Conservation (phyloP, 2,329 filamentous ascomycete species). For the Penicillium sp. region DNA sequence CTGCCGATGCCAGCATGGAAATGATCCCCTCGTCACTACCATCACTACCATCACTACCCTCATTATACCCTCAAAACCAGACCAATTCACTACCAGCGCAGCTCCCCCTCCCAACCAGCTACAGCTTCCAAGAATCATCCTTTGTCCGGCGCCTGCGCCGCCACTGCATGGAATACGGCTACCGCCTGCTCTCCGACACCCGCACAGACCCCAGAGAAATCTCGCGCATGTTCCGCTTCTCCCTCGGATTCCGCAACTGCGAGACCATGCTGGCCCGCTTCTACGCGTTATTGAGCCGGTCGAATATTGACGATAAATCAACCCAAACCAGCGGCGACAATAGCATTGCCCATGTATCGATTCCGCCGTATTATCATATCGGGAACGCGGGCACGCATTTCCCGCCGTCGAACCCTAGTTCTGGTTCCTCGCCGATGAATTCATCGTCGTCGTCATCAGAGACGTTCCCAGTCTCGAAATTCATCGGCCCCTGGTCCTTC, state of each 20-base stretch:
- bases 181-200: conserved; percentile 50
- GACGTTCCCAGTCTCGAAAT: conserved; percentile 17
- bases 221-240: conserved; percentile 64
- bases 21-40: background rate
- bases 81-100: conserved; percentile 20
- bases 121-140: conserved; percentile 60
- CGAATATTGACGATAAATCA: conserved; percentile 34
- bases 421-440: too few species aligned
- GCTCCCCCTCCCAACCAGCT: conserved; percentile 45
- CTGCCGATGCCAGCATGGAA: background rate
- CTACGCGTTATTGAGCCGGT: conserved; percentile 32
- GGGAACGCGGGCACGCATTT: conserved; percentile 68
- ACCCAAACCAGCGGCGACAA: conserved; percentile 17
- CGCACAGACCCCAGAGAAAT: conserved; percentile 48
- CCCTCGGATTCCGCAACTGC: conserved; percentile 54
- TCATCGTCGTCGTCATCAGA: conserved; percentile 1
- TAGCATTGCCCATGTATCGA: conserved; percentile 51
- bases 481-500: conserved; percentile 12
- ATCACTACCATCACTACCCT: background rate
- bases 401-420: too few species aligned
- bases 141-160: conserved; percentile 71
- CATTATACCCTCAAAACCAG: conserved; percentile 19
- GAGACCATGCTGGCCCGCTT: conserved; percentile 40
- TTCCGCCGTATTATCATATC: conserved; percentile 60
- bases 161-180: conserved; percentile 59